These are phyloP conservation scores for Arxiozyma slooffiae DNA, from an alignment of 1,139 yeast genomes.

Conservation along the genomic window DNA sequence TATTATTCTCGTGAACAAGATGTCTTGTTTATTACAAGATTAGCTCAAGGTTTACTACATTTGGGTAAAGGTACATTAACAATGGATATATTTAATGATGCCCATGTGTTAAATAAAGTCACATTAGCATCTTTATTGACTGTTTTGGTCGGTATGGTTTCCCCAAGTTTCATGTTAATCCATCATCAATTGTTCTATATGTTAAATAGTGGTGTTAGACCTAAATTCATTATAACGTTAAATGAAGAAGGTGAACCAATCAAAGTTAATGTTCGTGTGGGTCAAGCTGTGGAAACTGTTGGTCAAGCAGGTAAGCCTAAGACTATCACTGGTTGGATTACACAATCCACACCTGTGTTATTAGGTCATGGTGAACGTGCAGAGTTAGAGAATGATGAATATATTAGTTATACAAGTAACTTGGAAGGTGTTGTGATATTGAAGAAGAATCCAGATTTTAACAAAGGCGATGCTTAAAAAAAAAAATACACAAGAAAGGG, in stretches of 20 bases:
- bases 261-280: conserved; percentile 94
- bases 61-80: conserved; percentile 90
- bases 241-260: conserved; percentile 83
- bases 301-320: conserved; percentile 99
- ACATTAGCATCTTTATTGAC: conserved; percentile 86
- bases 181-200: conserved; percentile 77
- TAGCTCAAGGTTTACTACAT: conserved; percentile 91
- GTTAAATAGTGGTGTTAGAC: conserved; percentile 81
- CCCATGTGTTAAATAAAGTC: conserved; percentile 78
- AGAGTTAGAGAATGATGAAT: conserved; percentile 84
- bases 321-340: conserved; percentile 98
- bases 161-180: conserved; percentile 59
- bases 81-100: conserved; percentile 81
- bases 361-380: conserved; percentile 93
- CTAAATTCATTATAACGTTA: conserved; percentile 86
- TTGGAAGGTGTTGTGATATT: conserved; percentile 90
- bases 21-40: conserved; percentile 82
- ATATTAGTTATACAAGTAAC: conserved; percentile 68
- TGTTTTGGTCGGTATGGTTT: conserved; percentile 71
- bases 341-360: conserved; percentile 94
- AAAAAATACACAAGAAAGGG: neutral
- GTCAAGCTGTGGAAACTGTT: conserved; percentile 97
- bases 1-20: conserved; percentile 89
- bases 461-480: conserved; percentile 41
- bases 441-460: conserved; percentile 79